These are phyloP conservation scores for Myriosclerotinia duriaeana DNA, from an alignment of 2,329 filamentous ascomycete genomes.

Conservation along the genomic window DNA sequence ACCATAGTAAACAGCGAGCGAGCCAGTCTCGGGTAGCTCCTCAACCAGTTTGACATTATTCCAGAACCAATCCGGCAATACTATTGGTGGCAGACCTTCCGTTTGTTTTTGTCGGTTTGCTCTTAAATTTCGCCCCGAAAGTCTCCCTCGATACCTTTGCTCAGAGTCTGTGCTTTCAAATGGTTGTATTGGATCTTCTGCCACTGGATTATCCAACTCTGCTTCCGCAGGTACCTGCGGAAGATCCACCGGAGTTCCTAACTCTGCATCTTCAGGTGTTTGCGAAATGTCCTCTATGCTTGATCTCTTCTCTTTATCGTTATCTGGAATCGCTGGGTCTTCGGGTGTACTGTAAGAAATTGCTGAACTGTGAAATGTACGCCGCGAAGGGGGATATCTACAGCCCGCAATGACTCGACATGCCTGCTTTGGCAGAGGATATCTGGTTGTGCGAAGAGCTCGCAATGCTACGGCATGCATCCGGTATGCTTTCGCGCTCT, in stretches of 20 bases:
- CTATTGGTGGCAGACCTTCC: slow-evolving; percentile 49
- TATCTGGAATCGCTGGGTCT: slow-evolving; percentile 24
- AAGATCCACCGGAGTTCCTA: slow-evolving; percentile 2
- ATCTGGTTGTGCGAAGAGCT: slow-evolving; percentile 36
- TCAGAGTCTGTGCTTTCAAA: slow-evolving; percentile 18
- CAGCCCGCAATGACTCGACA: slow-evolving; percentile 39
- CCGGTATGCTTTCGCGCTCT: slow-evolving; percentile 35
- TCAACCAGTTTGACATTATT: slow-evolving; percentile 47
- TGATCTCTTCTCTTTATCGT: slow-evolving; percentile 27
- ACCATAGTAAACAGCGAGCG: slow-evolving; percentile 30
- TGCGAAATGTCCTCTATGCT: slow-evolving; percentile 5
- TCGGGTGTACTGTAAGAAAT: slow-evolving; percentile 34
- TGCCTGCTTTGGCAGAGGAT: slow-evolving; percentile 34
- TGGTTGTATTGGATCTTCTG: slow-evolving; percentile 15
- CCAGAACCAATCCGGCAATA: slow-evolving; percentile 59
- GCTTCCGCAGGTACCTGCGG: slow-evolving; percentile 4
- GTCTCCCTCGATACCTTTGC: slow-evolving; percentile 29
- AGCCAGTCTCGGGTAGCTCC: slow-evolving; percentile 27
- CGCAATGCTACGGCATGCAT: slow-evolving; percentile 40
- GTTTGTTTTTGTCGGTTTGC: slow-evolving; percentile 31
- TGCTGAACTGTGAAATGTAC: slow-evolving; percentile 38
- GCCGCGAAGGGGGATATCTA: slow-evolving; percentile 34
- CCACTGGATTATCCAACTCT: slow-evolving; percentile 11
- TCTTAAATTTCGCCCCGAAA: slow-evolving; percentile 27
- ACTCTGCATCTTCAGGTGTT: slow-evolving; percentile 4